These are phyloP conservation scores for Plectranthus barbatus DNA, from an alignment of 257 asterid species.

Conservation along the genomic window DNA sequence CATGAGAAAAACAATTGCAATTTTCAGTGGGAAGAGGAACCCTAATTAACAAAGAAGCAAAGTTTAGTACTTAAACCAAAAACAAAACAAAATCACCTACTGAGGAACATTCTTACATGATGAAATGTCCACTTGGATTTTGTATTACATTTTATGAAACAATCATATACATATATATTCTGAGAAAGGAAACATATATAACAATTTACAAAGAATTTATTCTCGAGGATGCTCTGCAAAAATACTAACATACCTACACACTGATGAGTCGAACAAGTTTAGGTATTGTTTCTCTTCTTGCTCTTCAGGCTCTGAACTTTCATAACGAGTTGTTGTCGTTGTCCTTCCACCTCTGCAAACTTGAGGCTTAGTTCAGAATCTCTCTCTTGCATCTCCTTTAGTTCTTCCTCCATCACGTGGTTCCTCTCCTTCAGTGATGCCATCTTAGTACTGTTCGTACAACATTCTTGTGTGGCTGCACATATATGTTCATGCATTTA, in stretches of 20 bases:
- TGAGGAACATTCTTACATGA: constrained; percentile 4
- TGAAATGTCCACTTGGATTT: constrained; percentile 9
- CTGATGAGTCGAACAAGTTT: too few relatives aligned
- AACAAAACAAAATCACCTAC: too few relatives aligned
- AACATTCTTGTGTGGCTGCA: too few relatives aligned
- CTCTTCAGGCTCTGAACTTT: constrained; percentile 69
- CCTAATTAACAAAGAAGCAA: constrained; percentile 39
- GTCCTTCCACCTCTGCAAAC: too few relatives aligned
- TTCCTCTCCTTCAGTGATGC: too few relatives aligned
- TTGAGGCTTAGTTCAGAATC: constrained; percentile 94
- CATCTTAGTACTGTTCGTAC: too few relatives aligned
- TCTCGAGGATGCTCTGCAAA: constrained; percentile 14
- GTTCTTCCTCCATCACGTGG: too few relatives aligned
- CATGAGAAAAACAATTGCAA: constrained; percentile 74
- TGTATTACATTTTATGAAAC: constrained; percentile 22
- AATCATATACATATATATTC: constrained; percentile 6
- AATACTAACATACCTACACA: too few relatives aligned
- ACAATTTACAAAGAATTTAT: too few relatives aligned
- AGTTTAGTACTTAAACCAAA: constrained; percentile 18
- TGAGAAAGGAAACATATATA: too few relatives aligned
- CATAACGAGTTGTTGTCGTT: constrained; percentile 96
- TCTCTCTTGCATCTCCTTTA: too few relatives aligned
- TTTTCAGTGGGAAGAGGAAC: constrained; percentile 83
- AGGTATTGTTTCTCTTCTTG: constrained; percentile 29
- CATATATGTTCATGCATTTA: too few relatives aligned